Evolutionary conservation across 352 stramenopile genomes (phyloP).

Genomic region (Pythium biforme): DNA sequence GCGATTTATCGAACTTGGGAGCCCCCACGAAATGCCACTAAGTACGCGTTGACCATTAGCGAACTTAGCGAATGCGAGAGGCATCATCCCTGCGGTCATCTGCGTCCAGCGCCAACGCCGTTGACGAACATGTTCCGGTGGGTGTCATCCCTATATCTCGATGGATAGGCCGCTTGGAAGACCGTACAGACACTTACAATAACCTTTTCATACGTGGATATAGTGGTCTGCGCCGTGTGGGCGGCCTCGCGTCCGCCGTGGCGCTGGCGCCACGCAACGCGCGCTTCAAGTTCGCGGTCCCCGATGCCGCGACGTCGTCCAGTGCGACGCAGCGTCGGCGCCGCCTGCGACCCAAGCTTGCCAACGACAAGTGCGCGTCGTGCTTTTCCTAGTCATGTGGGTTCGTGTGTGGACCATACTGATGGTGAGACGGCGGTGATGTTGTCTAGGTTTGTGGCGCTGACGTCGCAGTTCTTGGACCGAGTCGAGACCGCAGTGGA

Average conservation of each 20-base stretch:
- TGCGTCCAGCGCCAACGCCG: background rate
- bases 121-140: constrained; percentile 7
- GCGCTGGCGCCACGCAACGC: background rate
- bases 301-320: background rate
- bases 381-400: background rate
- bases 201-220: background rate
- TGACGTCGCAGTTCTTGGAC: constrained; percentile 61
- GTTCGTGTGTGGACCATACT: background rate
- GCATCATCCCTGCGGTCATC: too few species aligned
- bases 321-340: constrained; percentile 8
- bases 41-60: background rate
- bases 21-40: background rate
- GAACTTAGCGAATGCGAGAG: constrained; percentile 6
- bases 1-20: background rate
- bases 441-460: constrained; percentile 43
- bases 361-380: constrained; percentile 19
- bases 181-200: background rate
- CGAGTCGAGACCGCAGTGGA: constrained; percentile 56
- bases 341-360: constrained; percentile 23
- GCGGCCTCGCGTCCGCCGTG: background rate
- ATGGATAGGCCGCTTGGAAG: background rate
- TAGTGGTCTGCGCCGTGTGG: constrained; percentile 6
- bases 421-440: background rate
- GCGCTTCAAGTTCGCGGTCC: constrained; percentile 23
- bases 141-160: background rate